A percentile compares a stretch with the other conserved stretches of the same genome.
Evolutionary conservation across 805 yeast genomes (phyloP).

Genomic region (Priceomyces carsonii): DNA sequence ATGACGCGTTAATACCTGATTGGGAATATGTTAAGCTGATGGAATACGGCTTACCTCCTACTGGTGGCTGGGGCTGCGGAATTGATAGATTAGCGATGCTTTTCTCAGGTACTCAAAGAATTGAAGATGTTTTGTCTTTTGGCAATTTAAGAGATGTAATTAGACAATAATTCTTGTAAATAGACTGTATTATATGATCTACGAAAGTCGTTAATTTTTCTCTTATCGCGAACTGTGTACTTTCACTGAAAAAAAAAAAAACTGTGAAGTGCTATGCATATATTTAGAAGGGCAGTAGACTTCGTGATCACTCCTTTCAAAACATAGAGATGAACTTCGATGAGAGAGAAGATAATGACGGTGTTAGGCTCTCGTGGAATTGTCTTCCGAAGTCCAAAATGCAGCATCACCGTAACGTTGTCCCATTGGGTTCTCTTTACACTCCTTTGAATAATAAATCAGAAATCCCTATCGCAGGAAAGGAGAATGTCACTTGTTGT

Average conservation of each 20-base stretch:
- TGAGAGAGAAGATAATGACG: constrained; percentile 66
- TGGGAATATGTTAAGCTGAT: constrained; percentile 66
- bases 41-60: constrained; percentile 96
- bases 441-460: constrained; percentile 57
- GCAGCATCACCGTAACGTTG: constrained; percentile 51
- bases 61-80: constrained; percentile 98
- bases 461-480: constrained; percentile 32
- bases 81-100: constrained; percentile 86
- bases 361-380: constrained; percentile 77
- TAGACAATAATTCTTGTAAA: constrained; percentile 45
- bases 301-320: not conserved
- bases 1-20: constrained; percentile 72
- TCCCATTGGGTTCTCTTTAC: constrained; percentile 58
- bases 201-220: not conserved
- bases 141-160: constrained; percentile 73
- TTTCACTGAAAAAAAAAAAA: too few relatives aligned
- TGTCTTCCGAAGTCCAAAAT: constrained; percentile 54
- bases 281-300: too few relatives aligned
- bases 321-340: constrained; percentile 44
- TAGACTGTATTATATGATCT: not conserved
- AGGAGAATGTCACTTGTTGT: constrained; percentile 45
- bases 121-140: constrained; percentile 74
- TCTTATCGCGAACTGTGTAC: too few relatives aligned
- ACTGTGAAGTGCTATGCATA: too few relatives aligned
- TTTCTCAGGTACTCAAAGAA: constrained; percentile 60